Percentiles rank a stretch among this genome's conserved stretches.
Conservation (phyloP, 1,139 yeast species). For the Yamadazyma friedrichii region DNA sequence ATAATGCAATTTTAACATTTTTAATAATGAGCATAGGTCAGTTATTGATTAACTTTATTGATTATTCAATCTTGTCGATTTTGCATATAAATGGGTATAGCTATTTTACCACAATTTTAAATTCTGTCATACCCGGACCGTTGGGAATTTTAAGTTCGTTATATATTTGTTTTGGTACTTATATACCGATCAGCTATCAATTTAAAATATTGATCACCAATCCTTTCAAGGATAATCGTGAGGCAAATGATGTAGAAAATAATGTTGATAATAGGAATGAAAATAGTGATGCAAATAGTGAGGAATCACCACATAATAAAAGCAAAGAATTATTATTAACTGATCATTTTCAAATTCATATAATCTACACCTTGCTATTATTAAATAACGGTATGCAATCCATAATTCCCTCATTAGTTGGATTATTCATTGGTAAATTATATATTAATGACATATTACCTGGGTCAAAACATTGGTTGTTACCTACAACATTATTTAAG, state of each 20-base stretch:
- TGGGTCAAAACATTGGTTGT: constrained; percentile 55
- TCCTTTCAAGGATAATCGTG: constrained; percentile 15
- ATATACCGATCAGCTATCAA: constrained; percentile 60
- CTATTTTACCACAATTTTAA: constrained; percentile 32
- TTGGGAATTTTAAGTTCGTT: constrained; percentile 60
- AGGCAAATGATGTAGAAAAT: constrained; percentile 2
- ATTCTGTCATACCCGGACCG: constrained; percentile 56
- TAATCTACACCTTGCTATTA: constrained; percentile 50
- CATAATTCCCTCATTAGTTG: constrained; percentile 51
- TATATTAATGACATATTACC: constrained; percentile 58
- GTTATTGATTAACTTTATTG: constrained; percentile 28
- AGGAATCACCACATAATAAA: background rate
- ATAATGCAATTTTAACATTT: constrained; percentile 34
- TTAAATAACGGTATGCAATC: constrained; percentile 55
- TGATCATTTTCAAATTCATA: constrained; percentile 58
- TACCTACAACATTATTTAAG: constrained; percentile 30
- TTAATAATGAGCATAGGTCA: constrained; percentile 40
- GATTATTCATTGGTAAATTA: constrained; percentile 60
- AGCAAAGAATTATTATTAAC: constrained; percentile 38
- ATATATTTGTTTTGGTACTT: constrained; percentile 53
- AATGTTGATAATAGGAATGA: background rate
- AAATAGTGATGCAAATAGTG: constrained; percentile 5
- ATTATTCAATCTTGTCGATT: constrained; percentile 21
- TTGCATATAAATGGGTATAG: constrained; percentile 13
- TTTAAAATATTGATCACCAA: constrained; percentile 47